phyloP scores from a whole-genome alignment of 192 early-diverging fungal genomes.

The Coemansia brasiliensis region DNA sequence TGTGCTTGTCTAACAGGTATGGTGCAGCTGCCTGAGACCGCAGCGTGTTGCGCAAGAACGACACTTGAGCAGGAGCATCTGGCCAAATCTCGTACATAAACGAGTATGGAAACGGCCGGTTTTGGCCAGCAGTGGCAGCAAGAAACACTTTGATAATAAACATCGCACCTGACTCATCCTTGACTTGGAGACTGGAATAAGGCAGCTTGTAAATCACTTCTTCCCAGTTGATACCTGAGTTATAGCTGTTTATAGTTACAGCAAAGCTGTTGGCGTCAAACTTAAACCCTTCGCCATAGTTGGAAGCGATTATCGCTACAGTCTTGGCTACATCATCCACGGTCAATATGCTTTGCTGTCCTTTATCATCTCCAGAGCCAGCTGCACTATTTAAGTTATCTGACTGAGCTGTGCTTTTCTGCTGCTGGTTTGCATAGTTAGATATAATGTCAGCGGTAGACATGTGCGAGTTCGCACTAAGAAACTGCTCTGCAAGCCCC shows the following conservation, averaged over 20 bases:
- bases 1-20: conserved; percentile 46
- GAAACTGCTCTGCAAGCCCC: conserved; percentile 48
- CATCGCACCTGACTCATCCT: conserved; percentile 36
- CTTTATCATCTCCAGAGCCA: conserved; percentile 4
- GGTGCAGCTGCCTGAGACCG: conserved; percentile 21
- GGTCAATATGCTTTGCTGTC: conserved; percentile 8
- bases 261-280: conserved; percentile 42
- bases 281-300: conserved; percentile 10
- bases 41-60: conserved; percentile 41
- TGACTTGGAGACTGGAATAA: conserved; percentile 27
- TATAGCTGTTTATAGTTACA: conserved; percentile 22
- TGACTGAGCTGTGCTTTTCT: neutral
- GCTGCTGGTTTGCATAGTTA: conserved; percentile 21
- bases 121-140: conserved; percentile 37
- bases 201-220: conserved; percentile 51
- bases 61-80: conserved; percentile 40
- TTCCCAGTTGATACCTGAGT: conserved; percentile 44
- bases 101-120: conserved; percentile 48
- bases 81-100: conserved; percentile 57
- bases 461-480: conserved; percentile 28
- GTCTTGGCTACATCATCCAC: conserved; percentile 42
- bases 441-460: conserved; percentile 33
- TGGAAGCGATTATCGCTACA: conserved; percentile 43
- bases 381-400: neutral
- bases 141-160: conserved; percentile 42